These are phyloP conservation scores for Glebionis coronaria DNA, from an alignment of 129 eudicot genomes.

Conservation along the genomic window DNA sequence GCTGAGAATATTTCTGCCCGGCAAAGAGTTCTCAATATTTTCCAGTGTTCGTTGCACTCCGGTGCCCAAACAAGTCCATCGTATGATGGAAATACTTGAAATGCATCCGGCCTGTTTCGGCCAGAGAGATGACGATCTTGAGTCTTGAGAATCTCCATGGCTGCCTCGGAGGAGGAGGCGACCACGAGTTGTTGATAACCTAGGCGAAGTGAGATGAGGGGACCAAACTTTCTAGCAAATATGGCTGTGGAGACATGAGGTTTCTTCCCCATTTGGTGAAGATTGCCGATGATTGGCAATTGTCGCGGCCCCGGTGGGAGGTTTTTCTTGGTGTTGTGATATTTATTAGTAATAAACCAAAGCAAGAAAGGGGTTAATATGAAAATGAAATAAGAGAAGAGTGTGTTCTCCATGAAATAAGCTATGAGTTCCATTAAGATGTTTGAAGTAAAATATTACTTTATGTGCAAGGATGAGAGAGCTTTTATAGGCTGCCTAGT, in stretches of 20 bases:
- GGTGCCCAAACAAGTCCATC: background rate
- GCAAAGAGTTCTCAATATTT: constrained; percentile 16
- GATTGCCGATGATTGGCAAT: constrained; percentile 34
- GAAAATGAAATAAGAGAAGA: no score
- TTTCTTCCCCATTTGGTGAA: constrained; percentile 24
- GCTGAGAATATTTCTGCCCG: constrained; percentile 25
- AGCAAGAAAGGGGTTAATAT: no score
- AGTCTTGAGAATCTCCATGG: constrained; percentile 36
- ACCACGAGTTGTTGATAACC: constrained; percentile 30
- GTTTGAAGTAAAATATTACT: no score
- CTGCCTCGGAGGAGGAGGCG: constrained; percentile 37
- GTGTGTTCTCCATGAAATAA: no score
- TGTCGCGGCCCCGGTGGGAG: constrained; percentile 39
- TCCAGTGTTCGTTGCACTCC: constrained; percentile 30
- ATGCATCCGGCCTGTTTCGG: background rate
- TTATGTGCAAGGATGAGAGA: no score
- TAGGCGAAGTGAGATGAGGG: constrained; percentile 29
- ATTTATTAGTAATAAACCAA: no score
- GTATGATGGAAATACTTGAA: constrained; percentile 18
- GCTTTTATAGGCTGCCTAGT: no score
- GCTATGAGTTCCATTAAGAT: no score
- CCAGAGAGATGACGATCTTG: constrained; percentile 23
- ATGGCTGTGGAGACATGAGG: constrained; percentile 25
- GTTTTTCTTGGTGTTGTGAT: background rate
- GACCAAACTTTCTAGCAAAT: constrained; percentile 29